Evolutionary conservation across 2,329 filamentous ascomycete species (phyloP), one percentile per base, ranked within the genome.

Genomic region (Colletotrichum sp.): DNA sequence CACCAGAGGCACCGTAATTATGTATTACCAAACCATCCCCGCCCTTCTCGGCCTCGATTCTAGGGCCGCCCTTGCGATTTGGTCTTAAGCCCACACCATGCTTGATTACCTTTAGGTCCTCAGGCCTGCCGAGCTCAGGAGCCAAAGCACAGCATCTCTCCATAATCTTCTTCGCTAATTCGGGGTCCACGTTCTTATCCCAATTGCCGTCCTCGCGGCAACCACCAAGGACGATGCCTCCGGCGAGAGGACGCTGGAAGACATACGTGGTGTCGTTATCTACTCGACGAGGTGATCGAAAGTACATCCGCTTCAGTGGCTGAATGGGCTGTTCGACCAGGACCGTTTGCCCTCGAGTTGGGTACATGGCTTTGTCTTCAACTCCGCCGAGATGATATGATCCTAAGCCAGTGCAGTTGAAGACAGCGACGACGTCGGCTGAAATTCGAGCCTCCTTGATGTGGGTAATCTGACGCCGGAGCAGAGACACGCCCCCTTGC

Each of bases 321-420:
- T 70, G 76, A 15, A 82, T 82, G 0, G 86, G 86, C n/a, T 85
- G 83, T 21, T 86, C 84, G 8, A 85, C 81, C 0, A 85, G 78
- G 16, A 84, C 69, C 6, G 81, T 80, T 85, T 99, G 96, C 6
- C 95, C 96, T 5, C 96, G 92, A 2, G 91, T 93, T 1, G 96
- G 96, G 70, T 92, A 89, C 78, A 99, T 90, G 6, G 89, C 90
- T 75, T 86, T 84, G 82, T 99, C 96, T 84, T 91, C 88, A 0
- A 99, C 96, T 49, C 96, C 96, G 10, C 95, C 95, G 2, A 99
- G 91, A 72, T 90, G 93, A 59, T 90, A 90, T 0, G 96, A 93
- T 9, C 93, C 90, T 9, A 99, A 87, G 0, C 96, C 96, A 0
- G 96, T 96, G 79, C 95, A 95, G 83, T 99, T 99, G 79, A 99